Evolutionary conservation across 805 yeast species (phyloP), one percentile per base, ranked within the genome.

Genomic region (Lipomyces sp.): DNA sequence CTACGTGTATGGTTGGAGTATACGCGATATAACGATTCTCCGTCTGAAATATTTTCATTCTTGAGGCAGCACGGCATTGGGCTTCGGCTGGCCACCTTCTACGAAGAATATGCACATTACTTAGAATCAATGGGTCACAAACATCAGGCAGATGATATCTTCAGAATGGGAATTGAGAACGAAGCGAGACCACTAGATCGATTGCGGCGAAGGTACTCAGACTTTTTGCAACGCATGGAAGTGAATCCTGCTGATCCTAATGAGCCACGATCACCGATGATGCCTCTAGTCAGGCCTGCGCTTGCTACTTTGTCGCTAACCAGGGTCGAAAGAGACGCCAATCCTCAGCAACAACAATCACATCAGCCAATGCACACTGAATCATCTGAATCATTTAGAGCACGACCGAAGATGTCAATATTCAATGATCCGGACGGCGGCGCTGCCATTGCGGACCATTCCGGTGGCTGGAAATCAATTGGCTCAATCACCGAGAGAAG

Each of bases 1-100:
- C 77, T 94, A 59, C 84, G 82, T 68, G 82, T 92, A 1, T 94
- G 99, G 98, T 77, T 93, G 51, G 87, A 86, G 71, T 92, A 91
- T 75, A 85, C 90, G 7, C 84, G 82, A 32, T 87, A 83, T 73
- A 83, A 89, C 1, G 90, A 88, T 66, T 83, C 88, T 15, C 92
- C 93, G 0, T 79, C 85, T 53, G 93, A 89, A 62, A 81, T 90
- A 1, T 92, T 88, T 75, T 81, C 85, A 4, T 92, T 88, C 73
- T 80, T 94, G 77, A 85, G 87, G 54, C 84, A 87, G 67, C 87
- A 88, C 69, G 85, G 83, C 58, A 90, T 94, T 45, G 98, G 97
- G 0, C 75, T 74, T 42, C 81, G 81, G 51, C 79, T 91, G 60
- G 86, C 97, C 0, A 72, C 86, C 24, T 92, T 84, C 75, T 94